These are phyloP conservation scores for Vickermania ingenoplastis DNA, from an alignment of 208 protist genomes.

Conservation along the genomic window DNA sequence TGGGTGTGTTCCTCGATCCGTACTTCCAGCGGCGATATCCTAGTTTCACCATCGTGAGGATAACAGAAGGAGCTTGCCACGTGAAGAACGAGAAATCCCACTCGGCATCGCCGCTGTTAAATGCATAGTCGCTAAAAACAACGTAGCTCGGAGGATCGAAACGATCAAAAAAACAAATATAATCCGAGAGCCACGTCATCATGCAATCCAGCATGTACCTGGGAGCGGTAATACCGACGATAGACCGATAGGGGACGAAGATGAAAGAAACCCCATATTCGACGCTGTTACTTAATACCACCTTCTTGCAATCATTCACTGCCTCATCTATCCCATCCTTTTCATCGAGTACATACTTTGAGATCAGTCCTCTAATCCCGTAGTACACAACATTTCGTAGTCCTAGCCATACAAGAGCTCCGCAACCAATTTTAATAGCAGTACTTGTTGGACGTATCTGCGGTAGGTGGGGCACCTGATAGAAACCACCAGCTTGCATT, in stretches of 20 bases:
- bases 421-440: background rate
- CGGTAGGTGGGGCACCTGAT: no score
- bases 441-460: background rate
- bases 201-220: slow-evolving; percentile 78
- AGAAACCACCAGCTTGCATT: no score
- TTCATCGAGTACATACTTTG: slow-evolving; percentile 26
- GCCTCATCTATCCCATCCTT: slow-evolving; percentile 15
- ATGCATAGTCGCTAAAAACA: slow-evolving; percentile 59
- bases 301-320: slow-evolving; percentile 30
- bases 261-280: slow-evolving; percentile 61
- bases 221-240: slow-evolving; percentile 63
- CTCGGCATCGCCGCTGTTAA: slow-evolving; percentile 21
- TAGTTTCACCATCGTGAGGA: slow-evolving; percentile 56
- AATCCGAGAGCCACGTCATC: slow-evolving; percentile 55
- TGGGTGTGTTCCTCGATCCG: slow-evolving; percentile 33
- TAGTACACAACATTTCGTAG: slow-evolving; percentile 53
- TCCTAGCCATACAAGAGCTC: slow-evolving; percentile 32
- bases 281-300: slow-evolving; percentile 31
- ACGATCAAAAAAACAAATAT: slow-evolving; percentile 39
- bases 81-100: slow-evolving; percentile 80
- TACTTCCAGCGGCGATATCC: slow-evolving; percentile 31
- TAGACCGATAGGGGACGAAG: slow-evolving; percentile 48
- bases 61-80: slow-evolving; percentile 65
- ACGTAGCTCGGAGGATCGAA: slow-evolving; percentile 56
- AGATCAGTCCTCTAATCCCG: slow-evolving; percentile 28